Conservation (phyloP, 768 basidiomycete species). For the Podaxis sp. region DNA sequence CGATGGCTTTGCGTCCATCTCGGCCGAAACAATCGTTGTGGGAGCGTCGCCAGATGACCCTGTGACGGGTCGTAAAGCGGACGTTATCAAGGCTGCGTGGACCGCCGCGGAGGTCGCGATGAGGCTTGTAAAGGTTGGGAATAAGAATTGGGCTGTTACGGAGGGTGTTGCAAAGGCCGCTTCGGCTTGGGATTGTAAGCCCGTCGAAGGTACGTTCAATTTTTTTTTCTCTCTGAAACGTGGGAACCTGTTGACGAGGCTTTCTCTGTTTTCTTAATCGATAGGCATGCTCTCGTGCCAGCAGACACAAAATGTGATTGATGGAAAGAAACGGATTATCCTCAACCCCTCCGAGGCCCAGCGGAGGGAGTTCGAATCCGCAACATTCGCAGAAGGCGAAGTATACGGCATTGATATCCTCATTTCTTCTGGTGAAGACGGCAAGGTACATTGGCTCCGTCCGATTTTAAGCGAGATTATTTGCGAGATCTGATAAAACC, state of each 20-base stretch:
- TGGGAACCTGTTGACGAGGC: background rate
- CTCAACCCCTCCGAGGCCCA: constrained; percentile 84
- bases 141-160: constrained; percentile 94
- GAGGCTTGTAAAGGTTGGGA: constrained; percentile 87
- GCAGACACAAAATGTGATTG: constrained; percentile 91
- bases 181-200: constrained; percentile 78
- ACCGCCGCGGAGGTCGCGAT: constrained; percentile 89
- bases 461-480: background rate
- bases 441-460: constrained; percentile 60
- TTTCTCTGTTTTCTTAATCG: constrained; percentile 12
- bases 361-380: constrained; percentile 81
- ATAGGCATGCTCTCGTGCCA: constrained; percentile 94
- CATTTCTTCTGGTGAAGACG: constrained; percentile 83
- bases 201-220: constrained; percentile 76
- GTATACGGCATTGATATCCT: constrained; percentile 95
- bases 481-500: background rate
- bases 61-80: constrained; percentile 83
- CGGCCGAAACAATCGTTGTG: constrained; percentile 90
- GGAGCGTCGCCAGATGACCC: constrained; percentile 73
- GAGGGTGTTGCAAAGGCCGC: constrained; percentile 77
- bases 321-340: constrained; percentile 95
- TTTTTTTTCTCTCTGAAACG: constrained; percentile 2
- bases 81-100: constrained; percentile 93
- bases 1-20: constrained; percentile 93
- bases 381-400: constrained; percentile 88